Conservation (phyloP, 2,329 filamentous ascomycete species). For the Pseudogymnoascus pannorum region DNA sequence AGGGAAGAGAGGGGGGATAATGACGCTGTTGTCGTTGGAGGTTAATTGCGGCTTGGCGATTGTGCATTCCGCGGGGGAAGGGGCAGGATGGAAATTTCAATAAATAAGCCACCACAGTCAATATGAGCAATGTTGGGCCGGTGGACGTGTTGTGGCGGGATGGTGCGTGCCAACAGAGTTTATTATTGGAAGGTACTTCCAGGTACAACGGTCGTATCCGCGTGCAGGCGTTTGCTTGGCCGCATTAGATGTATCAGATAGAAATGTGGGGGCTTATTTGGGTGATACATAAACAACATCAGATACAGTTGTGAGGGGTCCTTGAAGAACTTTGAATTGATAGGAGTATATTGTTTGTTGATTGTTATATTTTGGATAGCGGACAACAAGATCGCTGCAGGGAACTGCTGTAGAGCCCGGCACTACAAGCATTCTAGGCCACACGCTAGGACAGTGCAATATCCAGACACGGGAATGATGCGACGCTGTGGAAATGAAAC, state of each 20-base stretch:
- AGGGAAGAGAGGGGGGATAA: neutral
- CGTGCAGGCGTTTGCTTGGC: slow-evolving; percentile 3
- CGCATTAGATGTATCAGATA: neutral
- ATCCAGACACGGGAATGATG: slow-evolving; percentile 1
- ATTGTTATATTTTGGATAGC: neutral
- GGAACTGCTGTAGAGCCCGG: neutral
- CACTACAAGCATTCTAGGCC: neutral
- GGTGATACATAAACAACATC: neutral
- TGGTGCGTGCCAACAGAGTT: neutral
- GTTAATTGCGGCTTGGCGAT: slow-evolving; percentile 1
- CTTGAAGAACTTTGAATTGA: neutral
- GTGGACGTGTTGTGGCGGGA: neutral
- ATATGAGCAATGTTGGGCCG: neutral
- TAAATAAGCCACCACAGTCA: slow-evolving; percentile 6
- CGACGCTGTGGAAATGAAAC: neutral
- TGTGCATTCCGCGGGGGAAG: neutral
- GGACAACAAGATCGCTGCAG: neutral
- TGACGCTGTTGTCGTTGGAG: slow-evolving; percentile 1
- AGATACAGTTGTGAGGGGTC: neutral
- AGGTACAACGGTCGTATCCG: slow-evolving; percentile 3
- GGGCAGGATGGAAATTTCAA: neutral
- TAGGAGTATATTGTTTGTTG: neutral
- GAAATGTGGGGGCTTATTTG: neutral
- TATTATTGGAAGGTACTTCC: slow-evolving; percentile 8
- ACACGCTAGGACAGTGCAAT: neutral